Percentiles rank a stretch among this genome's conserved stretches.
Evolutionary conservation across 306 rosid species (phyloP).

Genomic region (Leucaena leucocephala): DNA sequence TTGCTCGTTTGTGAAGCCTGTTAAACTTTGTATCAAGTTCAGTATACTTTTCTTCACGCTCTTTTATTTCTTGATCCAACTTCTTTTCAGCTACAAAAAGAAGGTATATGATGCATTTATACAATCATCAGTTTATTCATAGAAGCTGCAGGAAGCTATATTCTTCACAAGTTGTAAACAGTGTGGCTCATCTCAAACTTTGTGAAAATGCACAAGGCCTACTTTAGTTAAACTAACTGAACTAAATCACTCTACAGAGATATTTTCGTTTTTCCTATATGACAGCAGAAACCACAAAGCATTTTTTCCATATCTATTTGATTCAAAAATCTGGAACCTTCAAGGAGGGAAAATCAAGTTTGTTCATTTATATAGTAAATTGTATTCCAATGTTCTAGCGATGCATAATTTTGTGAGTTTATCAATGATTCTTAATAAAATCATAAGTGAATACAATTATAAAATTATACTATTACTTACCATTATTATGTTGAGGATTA

Average conservation of each 20-base stretch:
- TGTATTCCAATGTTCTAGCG: neutral
- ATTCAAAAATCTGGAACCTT: slow-evolving; percentile 17
- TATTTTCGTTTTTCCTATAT: slow-evolving; percentile 7
- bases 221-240: slow-evolving; percentile 35
- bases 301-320: neutral
- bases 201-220: neutral
- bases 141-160: neutral
- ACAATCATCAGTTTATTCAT: slow-evolving; percentile 1
- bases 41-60: slow-evolving; percentile 86
- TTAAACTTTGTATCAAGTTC: slow-evolving; percentile 89
- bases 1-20: slow-evolving; percentile 97
- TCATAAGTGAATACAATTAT: neutral
- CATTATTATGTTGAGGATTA: neutral
- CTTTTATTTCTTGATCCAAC: slow-evolving; percentile 83
- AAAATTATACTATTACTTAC: neutral
- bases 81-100: slow-evolving; percentile 68
- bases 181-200: neutral
- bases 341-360: slow-evolving; percentile 8
- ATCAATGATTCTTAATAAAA: neutral
- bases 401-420: neutral
- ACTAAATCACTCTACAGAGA: slow-evolving; percentile 25
- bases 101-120: slow-evolving; percentile 17
- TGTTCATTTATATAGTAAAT: neutral
- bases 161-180: neutral
- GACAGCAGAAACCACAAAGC: slow-evolving; percentile 14